A percentile compares a stretch with the other conserved stretches of the same genome.
These are phyloP conservation scores for Daldinia caldariorum DNA, from an alignment of 495 filamentous ascomycete species.

Conservation along the genomic window DNA sequence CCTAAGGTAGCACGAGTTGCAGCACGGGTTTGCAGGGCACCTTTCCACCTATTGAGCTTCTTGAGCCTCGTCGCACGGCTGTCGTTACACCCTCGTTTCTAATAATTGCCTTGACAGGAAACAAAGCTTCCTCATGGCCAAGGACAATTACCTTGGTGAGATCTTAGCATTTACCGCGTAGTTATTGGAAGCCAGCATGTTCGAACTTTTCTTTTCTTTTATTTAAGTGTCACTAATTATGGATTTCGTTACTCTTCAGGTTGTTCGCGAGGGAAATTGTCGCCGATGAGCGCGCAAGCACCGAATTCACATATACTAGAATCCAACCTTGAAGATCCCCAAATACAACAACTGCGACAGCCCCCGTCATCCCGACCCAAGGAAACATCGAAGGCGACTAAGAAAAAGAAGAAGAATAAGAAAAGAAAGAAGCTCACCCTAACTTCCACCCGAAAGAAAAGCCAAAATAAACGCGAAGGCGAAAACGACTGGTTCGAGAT, in stretches of 20 bases:
- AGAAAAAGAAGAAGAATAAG: conserved; percentile 17
- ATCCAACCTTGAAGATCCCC: background rate
- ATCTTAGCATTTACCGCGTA: conserved; percentile 9
- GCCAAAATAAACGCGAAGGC: conserved; percentile 5
- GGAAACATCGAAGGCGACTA: background rate
- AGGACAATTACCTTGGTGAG: conserved; percentile 30
- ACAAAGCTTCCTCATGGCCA: conserved; percentile 15
- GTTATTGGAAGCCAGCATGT: background rate
- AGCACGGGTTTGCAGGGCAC: too few relatives aligned
- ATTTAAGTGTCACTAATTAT: conserved; percentile 33
- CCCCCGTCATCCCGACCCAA: background rate
- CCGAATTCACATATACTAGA: conserved; percentile 7
- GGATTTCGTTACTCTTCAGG: conserved; percentile 34
- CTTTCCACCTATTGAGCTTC: background rate
- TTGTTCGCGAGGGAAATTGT: conserved; percentile 23
- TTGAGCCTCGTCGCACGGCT: conserved; percentile 40
- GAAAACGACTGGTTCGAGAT: conserved; percentile 41
- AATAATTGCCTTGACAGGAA: conserved; percentile 2
- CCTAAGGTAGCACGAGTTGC: background rate
- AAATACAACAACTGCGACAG: conserved; percentile 6
- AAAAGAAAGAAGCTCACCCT: conserved; percentile 10
- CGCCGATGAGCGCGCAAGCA: conserved; percentile 41
- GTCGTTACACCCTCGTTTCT: conserved; percentile 5
- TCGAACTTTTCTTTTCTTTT: conserved; percentile 2
- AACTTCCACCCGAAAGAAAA: conserved; percentile 5